These are phyloP conservation scores for Populus tremula DNA, from an alignment of 345 rosid species.

Conservation along the genomic window DNA sequence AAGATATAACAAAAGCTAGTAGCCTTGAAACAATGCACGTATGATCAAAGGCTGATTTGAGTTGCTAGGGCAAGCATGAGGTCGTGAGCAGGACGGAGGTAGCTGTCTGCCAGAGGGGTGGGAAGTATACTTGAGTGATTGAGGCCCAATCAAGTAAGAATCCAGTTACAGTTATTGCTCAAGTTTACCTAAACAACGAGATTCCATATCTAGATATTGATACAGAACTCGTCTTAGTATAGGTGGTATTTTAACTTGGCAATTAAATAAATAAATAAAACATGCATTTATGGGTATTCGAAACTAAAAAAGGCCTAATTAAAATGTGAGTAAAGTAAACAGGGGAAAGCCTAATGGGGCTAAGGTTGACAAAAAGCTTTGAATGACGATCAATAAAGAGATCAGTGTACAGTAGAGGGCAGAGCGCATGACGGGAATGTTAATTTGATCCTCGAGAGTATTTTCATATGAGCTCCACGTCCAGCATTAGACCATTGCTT, in stretches of 20 bases:
- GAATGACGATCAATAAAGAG: background rate
- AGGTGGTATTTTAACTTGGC: too few species aligned
- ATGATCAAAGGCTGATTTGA: too few species aligned
- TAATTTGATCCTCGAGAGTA: conserved; percentile 4
- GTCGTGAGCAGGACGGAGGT: too few species aligned
- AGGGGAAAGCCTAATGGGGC: background rate
- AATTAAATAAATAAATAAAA: too few species aligned
- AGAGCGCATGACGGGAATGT: background rate
- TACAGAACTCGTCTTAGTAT: background rate
- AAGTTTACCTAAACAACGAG: background rate
- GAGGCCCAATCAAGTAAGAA: background rate
- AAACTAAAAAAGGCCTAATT: background rate
- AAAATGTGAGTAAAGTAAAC: background rate
- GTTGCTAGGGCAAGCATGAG: too few species aligned
- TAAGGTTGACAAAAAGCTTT: background rate
- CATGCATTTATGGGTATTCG: too few species aligned
- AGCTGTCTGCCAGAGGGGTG: too few species aligned
- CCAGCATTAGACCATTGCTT: background rate
- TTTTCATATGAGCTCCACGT: conserved; percentile 10
- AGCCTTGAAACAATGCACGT: too few species aligned
- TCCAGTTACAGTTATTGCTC: background rate
- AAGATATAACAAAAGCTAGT: too few species aligned
- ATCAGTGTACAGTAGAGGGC: conserved; percentile 8
- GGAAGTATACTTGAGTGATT: too few species aligned
- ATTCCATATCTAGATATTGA: background rate